Conservation (phyloP, 2,329 filamentous ascomycete species). For the Pseudogymnoascus sp. region DNA sequence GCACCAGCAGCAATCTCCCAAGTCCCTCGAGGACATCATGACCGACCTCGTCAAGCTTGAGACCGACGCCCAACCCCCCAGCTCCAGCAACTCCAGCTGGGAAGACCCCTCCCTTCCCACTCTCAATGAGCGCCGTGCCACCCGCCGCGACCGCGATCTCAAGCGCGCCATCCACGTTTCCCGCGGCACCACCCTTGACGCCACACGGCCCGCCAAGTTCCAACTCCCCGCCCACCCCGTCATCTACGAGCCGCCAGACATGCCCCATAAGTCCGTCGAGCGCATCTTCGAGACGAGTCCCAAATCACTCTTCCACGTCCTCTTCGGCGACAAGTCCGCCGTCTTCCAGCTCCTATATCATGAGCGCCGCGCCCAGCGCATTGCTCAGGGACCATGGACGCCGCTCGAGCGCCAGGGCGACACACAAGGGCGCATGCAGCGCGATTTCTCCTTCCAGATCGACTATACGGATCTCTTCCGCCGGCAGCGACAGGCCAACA, state of each 20-base stretch:
- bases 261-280: slow-evolving; percentile 66
- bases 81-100: slow-evolving; percentile 80
- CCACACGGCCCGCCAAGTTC: slow-evolving; percentile 45
- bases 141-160: slow-evolving; percentile 39
- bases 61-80: slow-evolving; percentile 46
- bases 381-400: slow-evolving; percentile 80
- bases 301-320: slow-evolving; percentile 89
- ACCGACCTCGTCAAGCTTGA: slow-evolving; percentile 68
- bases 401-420: slow-evolving; percentile 41
- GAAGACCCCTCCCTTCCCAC: slow-evolving; percentile 63
- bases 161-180: slow-evolving; percentile 53
- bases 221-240: slow-evolving; percentile 75
- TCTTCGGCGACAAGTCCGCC: slow-evolving; percentile 93
- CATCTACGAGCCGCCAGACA: slow-evolving; percentile 72
- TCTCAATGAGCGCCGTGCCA: slow-evolving; percentile 43
- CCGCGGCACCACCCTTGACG: slow-evolving; percentile 43
- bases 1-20: slow-evolving; percentile 60
- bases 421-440: slow-evolving; percentile 55
- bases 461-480: slow-evolving; percentile 58
- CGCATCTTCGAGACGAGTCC: slow-evolving; percentile 83
- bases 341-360: slow-evolving; percentile 88
- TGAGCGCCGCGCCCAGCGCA: slow-evolving; percentile 67
- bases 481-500: slow-evolving; percentile 48
- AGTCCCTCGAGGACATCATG: slow-evolving; percentile 60
- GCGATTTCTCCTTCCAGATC: slow-evolving; percentile 75